Evolutionary conservation across 1,284 basidiomycete genomes (phyloP).

Genomic region (Pseudozyma sp.): DNA sequence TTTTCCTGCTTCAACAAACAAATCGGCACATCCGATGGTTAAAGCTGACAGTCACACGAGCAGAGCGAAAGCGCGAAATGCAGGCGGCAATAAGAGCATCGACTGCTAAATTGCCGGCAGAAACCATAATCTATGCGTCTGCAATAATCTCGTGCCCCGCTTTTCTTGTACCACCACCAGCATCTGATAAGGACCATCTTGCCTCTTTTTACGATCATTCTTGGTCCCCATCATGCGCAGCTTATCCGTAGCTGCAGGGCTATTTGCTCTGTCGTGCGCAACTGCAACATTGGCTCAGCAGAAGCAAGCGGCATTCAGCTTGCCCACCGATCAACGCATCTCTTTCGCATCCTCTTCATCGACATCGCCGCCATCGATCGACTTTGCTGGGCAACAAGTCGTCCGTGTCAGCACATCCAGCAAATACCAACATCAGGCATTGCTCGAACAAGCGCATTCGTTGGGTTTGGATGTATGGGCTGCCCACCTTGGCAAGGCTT

Average conservation of each 20-base stretch:
- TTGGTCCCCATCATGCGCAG: conserved; percentile 19
- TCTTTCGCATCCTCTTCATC: conserved; percentile 17
- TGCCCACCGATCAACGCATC: conserved; percentile 9
- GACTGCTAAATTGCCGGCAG: no score
- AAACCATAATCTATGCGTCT: no score
- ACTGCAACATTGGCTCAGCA: conserved; percentile 8
- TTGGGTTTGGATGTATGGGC: conserved; percentile 37
- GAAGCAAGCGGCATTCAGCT: conserved; percentile 15
- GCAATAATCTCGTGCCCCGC: no score
- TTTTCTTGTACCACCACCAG: neutral
- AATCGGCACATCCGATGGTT: no score
- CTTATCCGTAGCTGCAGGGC: conserved; percentile 17
- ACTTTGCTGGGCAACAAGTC: conserved; percentile 35
- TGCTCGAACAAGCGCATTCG: conserved; percentile 18
- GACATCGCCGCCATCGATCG: neutral
- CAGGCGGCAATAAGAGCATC: no score
- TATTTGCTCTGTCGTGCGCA: conserved; percentile 6
- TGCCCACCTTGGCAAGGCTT: conserved; percentile 18
- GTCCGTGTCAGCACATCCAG: conserved; percentile 30
- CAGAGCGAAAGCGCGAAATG: no score
- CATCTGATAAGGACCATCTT: neutral
- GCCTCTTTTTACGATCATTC: neutral
- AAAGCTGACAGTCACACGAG: no score
- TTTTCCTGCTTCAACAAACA: no score
- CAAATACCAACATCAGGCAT: conserved; percentile 4